A percentile compares a stretch with the other conserved stretches of the same genome.
phyloP scores from a whole-genome alignment of 1,139 yeast species.

The Sugiyamaella neomexicana region DNA sequence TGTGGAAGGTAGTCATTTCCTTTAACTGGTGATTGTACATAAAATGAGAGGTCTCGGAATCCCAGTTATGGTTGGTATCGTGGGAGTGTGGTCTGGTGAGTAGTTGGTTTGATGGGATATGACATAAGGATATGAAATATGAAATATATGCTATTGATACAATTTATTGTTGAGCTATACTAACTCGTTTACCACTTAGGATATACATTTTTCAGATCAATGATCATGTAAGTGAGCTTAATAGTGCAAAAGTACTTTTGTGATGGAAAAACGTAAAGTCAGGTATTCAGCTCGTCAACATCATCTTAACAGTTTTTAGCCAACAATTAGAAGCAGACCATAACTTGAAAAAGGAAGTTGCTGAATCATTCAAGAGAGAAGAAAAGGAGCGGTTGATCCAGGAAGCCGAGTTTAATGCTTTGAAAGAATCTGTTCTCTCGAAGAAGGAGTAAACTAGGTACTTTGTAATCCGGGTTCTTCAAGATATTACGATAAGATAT shows the following conservation, averaged over 20 bases:
- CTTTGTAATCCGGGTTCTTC: too few species aligned
- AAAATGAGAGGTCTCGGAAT: conserved; percentile 14
- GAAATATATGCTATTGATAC: not conserved
- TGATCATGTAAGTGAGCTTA: conserved; percentile 56
- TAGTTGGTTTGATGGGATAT: not conserved
- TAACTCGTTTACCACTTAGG: conserved; percentile 41
- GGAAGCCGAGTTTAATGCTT: conserved; percentile 10
- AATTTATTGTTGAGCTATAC: too few species aligned
- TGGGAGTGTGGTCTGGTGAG: conserved; percentile 27
- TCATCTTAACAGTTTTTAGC: conserved; percentile 36
- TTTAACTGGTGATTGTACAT: too few species aligned
- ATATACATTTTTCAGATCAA: conserved; percentile 69
- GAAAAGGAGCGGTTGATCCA: conserved; percentile 11
- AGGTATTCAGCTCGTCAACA: too few species aligned
- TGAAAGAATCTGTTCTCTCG: conserved; percentile 1
- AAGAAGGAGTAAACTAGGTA: not conserved
- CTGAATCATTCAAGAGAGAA: conserved; percentile 13
- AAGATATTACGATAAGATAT: too few species aligned
- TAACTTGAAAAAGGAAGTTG: conserved; percentile 44
- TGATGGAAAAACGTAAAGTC: too few species aligned
- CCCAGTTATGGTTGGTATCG: conserved; percentile 14
- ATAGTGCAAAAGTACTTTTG: not conserved
- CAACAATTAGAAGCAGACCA: conserved; percentile 72
- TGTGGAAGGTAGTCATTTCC: not conserved
- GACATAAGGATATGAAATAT: not conserved